Percentiles rank a stretch among this genome's conserved stretches.
Conservation (phyloP, 257 asterid species). For the Solanum verrucosum region DNA sequence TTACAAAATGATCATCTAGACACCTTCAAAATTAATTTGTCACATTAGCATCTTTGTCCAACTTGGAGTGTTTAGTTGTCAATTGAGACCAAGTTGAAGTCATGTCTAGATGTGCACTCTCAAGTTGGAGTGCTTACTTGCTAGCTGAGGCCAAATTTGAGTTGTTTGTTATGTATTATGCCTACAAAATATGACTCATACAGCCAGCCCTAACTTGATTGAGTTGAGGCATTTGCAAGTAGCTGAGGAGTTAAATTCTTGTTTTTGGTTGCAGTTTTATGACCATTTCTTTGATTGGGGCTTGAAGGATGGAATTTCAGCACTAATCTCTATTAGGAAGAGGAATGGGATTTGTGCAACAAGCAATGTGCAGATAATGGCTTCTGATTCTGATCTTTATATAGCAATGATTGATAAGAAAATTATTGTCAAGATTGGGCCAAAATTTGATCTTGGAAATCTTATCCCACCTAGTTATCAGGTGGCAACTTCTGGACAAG, state of each 20-base stretch:
- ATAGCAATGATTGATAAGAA: background rate
- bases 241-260: background rate
- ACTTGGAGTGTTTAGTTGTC: too few relatives aligned
- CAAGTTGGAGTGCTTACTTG: background rate
- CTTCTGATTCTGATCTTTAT: background rate
- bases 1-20: background rate
- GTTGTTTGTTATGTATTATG: too few relatives aligned
- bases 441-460: background rate
- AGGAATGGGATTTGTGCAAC: background rate
- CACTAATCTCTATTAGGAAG: background rate
- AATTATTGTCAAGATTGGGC: background rate
- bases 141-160: background rate
- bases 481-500: background rate
- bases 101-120: background rate
- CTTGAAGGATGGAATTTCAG: background rate
- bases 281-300: background rate
- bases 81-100: background rate
- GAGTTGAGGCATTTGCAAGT: background rate
- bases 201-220: background rate
- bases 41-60: background rate
- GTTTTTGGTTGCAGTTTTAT: background rate
- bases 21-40: background rate
- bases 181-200: too few relatives aligned
- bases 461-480: background rate
- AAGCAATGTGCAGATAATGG: background rate